Percentiles rank a stretch among this genome's conserved stretches.
phyloP scores from a whole-genome alignment of 345 rosid species.

The Populus nigra region DNA sequence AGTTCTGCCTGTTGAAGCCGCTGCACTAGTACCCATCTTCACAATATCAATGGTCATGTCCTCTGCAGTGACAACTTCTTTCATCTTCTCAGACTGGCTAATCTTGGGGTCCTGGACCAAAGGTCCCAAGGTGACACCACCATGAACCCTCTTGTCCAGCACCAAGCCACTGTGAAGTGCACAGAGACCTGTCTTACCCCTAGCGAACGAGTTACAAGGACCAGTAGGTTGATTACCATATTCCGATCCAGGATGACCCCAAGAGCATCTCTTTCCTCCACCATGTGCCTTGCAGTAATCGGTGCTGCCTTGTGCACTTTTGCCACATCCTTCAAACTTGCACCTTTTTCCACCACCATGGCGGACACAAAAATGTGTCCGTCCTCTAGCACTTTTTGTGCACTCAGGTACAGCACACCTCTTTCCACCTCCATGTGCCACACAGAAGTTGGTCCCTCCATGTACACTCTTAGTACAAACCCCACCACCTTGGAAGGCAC shows the following conservation, averaged over 20 bases:
- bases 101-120: constrained; percentile 49
- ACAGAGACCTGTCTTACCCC: constrained; percentile 91
- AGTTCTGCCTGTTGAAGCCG: constrained; percentile 33
- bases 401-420: constrained; percentile 83
- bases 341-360: constrained; percentile 99
- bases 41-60: constrained; percentile 56
- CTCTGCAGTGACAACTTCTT: constrained; percentile 42
- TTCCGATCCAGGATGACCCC: constrained; percentile 89
- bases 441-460: constrained; percentile 97
- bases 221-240: constrained; percentile 46
- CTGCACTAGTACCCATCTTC: constrained; percentile 29
- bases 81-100: constrained; percentile 48
- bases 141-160: constrained; percentile 83
- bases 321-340: constrained; percentile 75
- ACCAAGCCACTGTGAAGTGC: constrained; percentile 71
- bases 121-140: constrained; percentile 62
- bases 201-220: constrained; percentile 82
- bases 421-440: constrained; percentile 97
- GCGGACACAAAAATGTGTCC: constrained; percentile 88
- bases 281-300: constrained; percentile 98
- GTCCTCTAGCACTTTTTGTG: constrained; percentile 97
- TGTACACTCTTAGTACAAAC: constrained; percentile 92
- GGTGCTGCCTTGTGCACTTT: constrained; percentile 98
- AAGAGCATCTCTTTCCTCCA: constrained; percentile 90
- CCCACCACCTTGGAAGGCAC: constrained; percentile 77